Percentiles rank a stretch among this genome's conserved stretches.
phyloP scores from a whole-genome alignment of 768 basidiomycete species.

The Symmetrospora coprosmae region DNA sequence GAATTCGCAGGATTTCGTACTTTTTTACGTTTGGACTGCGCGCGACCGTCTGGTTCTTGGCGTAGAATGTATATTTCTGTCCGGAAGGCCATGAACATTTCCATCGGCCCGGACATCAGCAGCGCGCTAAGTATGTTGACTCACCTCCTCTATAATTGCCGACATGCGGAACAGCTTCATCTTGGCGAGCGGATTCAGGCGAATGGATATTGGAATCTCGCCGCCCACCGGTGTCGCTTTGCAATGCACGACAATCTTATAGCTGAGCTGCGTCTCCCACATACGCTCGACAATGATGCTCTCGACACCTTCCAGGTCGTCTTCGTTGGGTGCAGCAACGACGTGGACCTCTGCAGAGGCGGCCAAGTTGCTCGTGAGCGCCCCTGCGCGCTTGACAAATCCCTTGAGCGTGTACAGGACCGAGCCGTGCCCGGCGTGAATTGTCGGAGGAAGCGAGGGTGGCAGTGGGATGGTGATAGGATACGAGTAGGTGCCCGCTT shows the following conservation, averaged over 20 bases:
- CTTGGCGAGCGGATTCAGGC: slow-evolving; percentile 69
- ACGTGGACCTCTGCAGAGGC: slow-evolving; percentile 59
- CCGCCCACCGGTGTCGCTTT: slow-evolving; percentile 58
- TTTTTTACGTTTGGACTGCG: slow-evolving; percentile 55
- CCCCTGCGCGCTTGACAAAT: slow-evolving; percentile 65
- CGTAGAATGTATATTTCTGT: slow-evolving; percentile 59
- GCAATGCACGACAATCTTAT: slow-evolving; percentile 29
- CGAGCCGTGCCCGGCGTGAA: slow-evolving; percentile 59
- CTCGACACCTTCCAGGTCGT: slow-evolving; percentile 64
- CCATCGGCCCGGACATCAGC: background rate
- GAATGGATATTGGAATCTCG: slow-evolving; percentile 59
- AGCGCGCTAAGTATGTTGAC: slow-evolving; percentile 29
- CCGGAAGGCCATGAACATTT: slow-evolving; percentile 12
- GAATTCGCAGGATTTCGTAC: slow-evolving; percentile 52
- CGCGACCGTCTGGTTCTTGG: slow-evolving; percentile 51
- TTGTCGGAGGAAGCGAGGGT: slow-evolving; percentile 57
- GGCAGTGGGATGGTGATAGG: slow-evolving; percentile 85
- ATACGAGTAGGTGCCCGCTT: slow-evolving; percentile 72
- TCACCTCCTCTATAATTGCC: slow-evolving; percentile 62
- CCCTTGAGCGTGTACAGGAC: slow-evolving; percentile 70
- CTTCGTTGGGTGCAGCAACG: slow-evolving; percentile 61
- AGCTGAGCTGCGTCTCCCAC: slow-evolving; percentile 66
- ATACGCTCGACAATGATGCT: slow-evolving; percentile 70
- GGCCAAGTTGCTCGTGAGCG: slow-evolving; percentile 57
- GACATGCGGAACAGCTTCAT: slow-evolving; percentile 62